Conservation (phyloP, 1,284 basidiomycete genomes). For the Microbotryum scabiosae region DNA sequence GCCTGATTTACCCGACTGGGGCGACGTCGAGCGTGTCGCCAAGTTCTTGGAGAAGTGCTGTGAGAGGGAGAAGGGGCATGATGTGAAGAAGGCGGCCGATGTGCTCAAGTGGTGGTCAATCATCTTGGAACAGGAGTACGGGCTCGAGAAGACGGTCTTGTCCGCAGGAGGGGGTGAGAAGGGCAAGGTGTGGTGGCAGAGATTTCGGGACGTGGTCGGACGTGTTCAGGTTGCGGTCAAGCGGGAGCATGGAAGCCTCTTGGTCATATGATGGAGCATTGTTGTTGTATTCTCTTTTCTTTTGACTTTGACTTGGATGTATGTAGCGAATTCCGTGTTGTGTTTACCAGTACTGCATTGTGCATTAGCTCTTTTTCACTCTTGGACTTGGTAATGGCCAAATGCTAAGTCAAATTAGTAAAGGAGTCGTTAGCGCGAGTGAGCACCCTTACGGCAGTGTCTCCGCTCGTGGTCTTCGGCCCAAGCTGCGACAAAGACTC, state of each 20-base stretch:
- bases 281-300: not conserved
- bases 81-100: slow-evolving; percentile 57
- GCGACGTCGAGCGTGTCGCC: slow-evolving; percentile 57
- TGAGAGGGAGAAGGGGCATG: slow-evolving; percentile 49
- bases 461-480: no score
- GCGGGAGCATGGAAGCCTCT: slow-evolving; percentile 12
- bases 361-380: no score
- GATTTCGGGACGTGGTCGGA: slow-evolving; percentile 56
- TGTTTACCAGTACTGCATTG: no score
- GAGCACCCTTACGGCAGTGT: no score
- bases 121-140: slow-evolving; percentile 33
- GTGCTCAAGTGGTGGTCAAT: slow-evolving; percentile 66
- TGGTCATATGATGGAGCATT: not conserved
- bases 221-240: slow-evolving; percentile 37
- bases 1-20: slow-evolving; percentile 49
- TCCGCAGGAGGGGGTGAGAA: slow-evolving; percentile 1
- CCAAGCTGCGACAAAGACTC: no score
- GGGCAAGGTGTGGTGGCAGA: slow-evolving; percentile 60
- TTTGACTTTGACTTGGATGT: not conserved
- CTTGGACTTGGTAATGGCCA: no score
- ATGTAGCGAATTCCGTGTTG: not conserved
- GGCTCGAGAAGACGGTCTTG: slow-evolving; percentile 5
- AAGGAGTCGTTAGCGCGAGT: no score
- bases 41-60: slow-evolving; percentile 59
- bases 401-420: no score